These are phyloP conservation scores for Trypethelium eluteriae DNA, from an alignment of 495 filamentous ascomycete species.

Conservation along the genomic window DNA sequence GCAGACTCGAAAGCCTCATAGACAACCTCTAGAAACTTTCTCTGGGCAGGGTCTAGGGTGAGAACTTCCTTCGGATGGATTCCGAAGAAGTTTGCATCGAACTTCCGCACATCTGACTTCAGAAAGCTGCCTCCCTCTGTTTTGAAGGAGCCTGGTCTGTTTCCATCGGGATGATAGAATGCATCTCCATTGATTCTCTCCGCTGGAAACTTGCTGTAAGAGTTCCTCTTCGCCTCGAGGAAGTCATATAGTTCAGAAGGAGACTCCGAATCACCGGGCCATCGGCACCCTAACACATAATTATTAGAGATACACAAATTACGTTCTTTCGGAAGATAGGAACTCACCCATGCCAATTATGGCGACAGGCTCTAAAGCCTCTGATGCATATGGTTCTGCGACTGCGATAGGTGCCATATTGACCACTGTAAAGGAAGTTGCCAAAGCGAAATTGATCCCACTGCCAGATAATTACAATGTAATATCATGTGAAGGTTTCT, in stretches of 20 bases:
- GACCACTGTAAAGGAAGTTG: too few relatives aligned
- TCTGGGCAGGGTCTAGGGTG: constrained; percentile 24
- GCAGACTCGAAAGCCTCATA: constrained; percentile 32
- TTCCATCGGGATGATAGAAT: constrained; percentile 10
- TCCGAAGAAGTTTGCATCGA: constrained; percentile 25
- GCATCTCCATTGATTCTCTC: not conserved
- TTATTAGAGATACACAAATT: not conserved
- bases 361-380: not conserved
- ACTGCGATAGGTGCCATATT: too few relatives aligned
- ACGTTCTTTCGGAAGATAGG: not conserved
- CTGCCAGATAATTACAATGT: too few relatives aligned
- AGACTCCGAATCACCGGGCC: not conserved
- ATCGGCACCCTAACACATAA: not conserved
- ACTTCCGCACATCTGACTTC: constrained; percentile 14
- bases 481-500: too few relatives aligned
- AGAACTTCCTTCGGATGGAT: constrained; percentile 22
- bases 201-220: not conserved
- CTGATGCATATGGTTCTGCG: too few relatives aligned
- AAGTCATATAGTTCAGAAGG: not conserved
- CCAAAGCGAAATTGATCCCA: too few relatives aligned
- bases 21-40: constrained; percentile 27
- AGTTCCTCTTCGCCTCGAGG: not conserved
- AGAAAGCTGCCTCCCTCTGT: constrained; percentile 21
- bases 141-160: constrained; percentile 10
- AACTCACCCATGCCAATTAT: not conserved